Percentiles rank a stretch among this genome's conserved stretches.
Evolutionary conservation across 176 grass and related monocot species (phyloP).

Genomic region (Aechmea fasciata): DNA sequence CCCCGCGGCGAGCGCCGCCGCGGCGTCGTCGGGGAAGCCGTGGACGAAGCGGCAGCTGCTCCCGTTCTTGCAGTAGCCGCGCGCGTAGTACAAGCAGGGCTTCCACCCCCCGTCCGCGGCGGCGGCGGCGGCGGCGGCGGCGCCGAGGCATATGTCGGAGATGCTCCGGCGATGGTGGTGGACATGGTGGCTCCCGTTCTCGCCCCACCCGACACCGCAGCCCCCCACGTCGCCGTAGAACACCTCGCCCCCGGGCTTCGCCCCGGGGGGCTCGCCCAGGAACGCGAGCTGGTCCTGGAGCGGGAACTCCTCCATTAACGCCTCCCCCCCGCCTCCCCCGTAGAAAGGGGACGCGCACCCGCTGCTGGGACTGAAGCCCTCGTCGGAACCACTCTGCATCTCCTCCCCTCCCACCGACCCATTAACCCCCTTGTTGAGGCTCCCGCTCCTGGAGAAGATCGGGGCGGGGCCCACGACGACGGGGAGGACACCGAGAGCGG

Average conservation of each 20-base stretch:
- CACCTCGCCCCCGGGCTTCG: conserved; percentile 7
- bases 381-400: conserved; percentile 29
- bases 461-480: conserved; percentile 49
- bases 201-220: neutral
- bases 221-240: neutral
- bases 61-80: conserved; percentile 95
- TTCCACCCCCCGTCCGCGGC: conserved; percentile 43
- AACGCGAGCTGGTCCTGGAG: conserved; percentile 77
- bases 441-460: conserved; percentile 41
- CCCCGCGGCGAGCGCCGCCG: conserved; percentile 1
- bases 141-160: conserved; percentile 59
- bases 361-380: conserved; percentile 39
- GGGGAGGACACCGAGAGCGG: conserved; percentile 55
- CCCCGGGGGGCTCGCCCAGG: conserved; percentile 38
- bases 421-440: conserved; percentile 29
- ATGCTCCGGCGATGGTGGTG: conserved; percentile 51
- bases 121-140: conserved; percentile 21
- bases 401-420: conserved; percentile 20
- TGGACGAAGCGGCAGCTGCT: conserved; percentile 70
- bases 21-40: conserved; percentile 46
- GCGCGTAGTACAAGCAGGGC: conserved; percentile 79
- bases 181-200: conserved; percentile 1
- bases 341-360: conserved; percentile 36
- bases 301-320: conserved; percentile 52
- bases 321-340: conserved; percentile 5